Base-by-base conservation (phyloP, 139 green algal species). In the Chlamydomonas incerta region DNA sequence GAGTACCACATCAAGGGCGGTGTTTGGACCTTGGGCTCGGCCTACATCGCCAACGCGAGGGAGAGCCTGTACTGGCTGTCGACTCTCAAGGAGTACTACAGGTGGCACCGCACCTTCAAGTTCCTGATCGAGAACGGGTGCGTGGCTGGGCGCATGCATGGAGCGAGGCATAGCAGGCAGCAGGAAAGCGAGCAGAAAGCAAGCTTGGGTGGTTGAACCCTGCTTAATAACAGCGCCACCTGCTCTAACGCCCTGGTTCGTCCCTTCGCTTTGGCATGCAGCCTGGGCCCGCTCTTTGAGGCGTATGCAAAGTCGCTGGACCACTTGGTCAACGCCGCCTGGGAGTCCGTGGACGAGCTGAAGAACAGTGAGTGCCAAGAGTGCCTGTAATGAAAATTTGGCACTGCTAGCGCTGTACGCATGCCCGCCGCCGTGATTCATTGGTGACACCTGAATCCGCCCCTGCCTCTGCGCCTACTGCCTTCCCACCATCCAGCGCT, bases 401-500 rank as follows among this genome's bases (percentile, higher is more conserved):
- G 50, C 11, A 20, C 14, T 10, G 50, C 50, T 14, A 10, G 14
- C 11, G 50, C 50, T 20, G 50, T 14, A 57, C 11, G 14, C 14
- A 57, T 10, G 50, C 11, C 50, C 14, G 50, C 11, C 50, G 14
- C 11, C 11, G 50, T 57, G 50, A 20, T 14, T 57, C 11, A 14
- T 57, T 57, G 50, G 11, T n/a, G n/a, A n/a, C n/a, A n/a, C n/a
- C n/a, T n/a, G n/a, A 57, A 57, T 29, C 58, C 18, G 20, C 5
- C 58, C 58, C 18, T 65, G 5, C 55, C 55, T 4, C 55, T 18
- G 8, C 55, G 21, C 55, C 8, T 62, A 6, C 55, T 2, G 21
- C 3, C 21, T 24, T 26, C 14, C 52, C n/a, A 10, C n/a, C 58
- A 33, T 41, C 52, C 84, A 88, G 84, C 74, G 9, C 66, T 88